These are phyloP conservation scores for Penicillium sp. DNA, from an alignment of 2,329 filamentous ascomycete species.

Conservation along the genomic window DNA sequence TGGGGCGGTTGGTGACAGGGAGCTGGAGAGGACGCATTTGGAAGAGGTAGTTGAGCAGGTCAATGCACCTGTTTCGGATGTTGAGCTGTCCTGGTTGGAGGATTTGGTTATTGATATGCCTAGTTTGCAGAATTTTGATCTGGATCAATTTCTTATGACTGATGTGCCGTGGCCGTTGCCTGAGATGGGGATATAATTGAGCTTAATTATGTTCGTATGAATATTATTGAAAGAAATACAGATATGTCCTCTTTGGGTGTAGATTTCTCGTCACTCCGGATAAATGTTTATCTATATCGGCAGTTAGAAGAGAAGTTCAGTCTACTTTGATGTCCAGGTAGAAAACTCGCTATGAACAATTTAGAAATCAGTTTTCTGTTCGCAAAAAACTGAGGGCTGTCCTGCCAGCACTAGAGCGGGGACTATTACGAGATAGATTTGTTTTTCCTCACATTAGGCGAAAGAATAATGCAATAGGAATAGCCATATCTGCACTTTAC, in stretches of 20 bases:
- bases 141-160: slow-evolving; percentile 44
- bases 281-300: no score
- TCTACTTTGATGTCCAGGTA: no score
- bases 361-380: not conserved
- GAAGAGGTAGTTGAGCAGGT: slow-evolving; percentile 9
- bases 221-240: no score
- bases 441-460: not conserved
- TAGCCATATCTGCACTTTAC: not conserved
- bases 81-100: slow-evolving; percentile 46
- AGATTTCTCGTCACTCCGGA: no score
- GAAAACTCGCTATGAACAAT: no score
- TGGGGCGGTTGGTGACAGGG: not conserved
- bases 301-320: no score
- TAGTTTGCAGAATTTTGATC: slow-evolving; percentile 45
- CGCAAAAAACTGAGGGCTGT: not conserved
- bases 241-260: no score
- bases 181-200: slow-evolving; percentile 27
- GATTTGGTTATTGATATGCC: slow-evolving; percentile 48
- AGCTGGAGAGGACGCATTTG: not conserved
- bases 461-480: not conserved
- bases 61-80: slow-evolving; percentile 29
- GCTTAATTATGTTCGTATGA: not conserved
- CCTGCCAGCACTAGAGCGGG: not conserved
- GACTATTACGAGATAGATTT: not conserved
- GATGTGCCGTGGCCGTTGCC: slow-evolving; percentile 31